Conservation (phyloP, 345 rosid genomes). For the Eucalyptus erythrocorys region DNA sequence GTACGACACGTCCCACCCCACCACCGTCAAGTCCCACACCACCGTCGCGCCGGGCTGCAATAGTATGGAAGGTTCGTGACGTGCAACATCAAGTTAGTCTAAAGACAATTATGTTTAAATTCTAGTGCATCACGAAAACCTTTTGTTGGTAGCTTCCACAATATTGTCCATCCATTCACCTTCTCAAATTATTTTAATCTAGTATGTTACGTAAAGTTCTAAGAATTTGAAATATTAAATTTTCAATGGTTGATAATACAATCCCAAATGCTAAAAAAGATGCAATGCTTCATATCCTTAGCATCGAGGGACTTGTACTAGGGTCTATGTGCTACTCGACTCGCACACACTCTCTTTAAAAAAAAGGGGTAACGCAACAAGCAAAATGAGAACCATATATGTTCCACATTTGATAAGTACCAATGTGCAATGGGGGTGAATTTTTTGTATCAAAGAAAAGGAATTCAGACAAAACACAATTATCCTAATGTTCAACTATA, state of each 20-base stretch:
- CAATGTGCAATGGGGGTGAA: neutral
- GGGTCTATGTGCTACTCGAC: neutral
- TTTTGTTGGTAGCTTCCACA: neutral
- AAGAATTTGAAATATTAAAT: neutral
- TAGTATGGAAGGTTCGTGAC: neutral
- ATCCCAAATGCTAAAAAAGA: neutral
- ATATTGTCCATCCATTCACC: neutral
- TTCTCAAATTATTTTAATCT: neutral
- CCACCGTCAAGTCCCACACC: constrained; percentile 37
- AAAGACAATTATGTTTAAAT: neutral
- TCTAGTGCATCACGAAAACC: neutral
- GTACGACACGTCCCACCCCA: constrained; percentile 40
- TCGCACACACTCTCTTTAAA: neutral
- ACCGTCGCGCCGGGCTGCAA: constrained; percentile 31
- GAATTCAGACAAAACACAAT: neutral
- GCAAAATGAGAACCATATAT: no score
- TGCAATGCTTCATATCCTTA: neutral
- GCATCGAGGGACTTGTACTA: neutral
- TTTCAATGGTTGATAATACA: neutral
- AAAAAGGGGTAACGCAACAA: no score
- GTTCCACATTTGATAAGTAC: neutral
- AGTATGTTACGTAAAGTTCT: neutral
- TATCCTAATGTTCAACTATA: neutral
- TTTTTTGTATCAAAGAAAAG: neutral
- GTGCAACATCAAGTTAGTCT: neutral